Evolutionary conservation across 495 filamentous ascomycete genomes (phyloP).

Genomic region (Neurospora pannonica): DNA sequence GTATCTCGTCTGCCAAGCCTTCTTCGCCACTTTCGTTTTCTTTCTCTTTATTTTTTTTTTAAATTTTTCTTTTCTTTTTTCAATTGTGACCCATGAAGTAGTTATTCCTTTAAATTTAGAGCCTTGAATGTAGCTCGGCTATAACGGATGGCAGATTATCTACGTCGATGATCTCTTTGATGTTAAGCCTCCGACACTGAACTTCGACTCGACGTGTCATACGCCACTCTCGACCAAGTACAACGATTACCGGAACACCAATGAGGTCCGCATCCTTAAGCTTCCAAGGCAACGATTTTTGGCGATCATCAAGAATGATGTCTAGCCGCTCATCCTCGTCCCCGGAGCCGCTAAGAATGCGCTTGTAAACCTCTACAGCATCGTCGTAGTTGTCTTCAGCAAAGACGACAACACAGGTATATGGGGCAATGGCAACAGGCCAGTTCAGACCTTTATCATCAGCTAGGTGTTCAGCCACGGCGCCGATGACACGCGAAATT

Average conservation of each 20-base stretch:
- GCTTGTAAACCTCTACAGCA: slow-evolving; percentile 49
- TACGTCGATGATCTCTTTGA: slow-evolving; percentile 17
- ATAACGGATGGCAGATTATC: slow-evolving; percentile 16
- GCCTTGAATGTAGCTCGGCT: background rate
- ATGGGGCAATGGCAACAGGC: slow-evolving; percentile 81
- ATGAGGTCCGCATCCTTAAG: slow-evolving; percentile 80
- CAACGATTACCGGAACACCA: slow-evolving; percentile 74
- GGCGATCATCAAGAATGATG: slow-evolving; percentile 66
- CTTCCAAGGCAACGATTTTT: slow-evolving; percentile 66
- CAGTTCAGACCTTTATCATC: slow-evolving; percentile 76
- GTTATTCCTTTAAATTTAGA: background rate
- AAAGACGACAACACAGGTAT: slow-evolving; percentile 59
- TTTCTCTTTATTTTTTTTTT: too few species aligned
- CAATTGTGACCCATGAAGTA: background rate
- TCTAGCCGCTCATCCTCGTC: slow-evolving; percentile 27
- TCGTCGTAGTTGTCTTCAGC: slow-evolving; percentile 43
- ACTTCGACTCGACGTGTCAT: slow-evolving; percentile 57
- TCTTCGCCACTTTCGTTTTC: too few species aligned
- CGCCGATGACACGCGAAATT: slow-evolving; percentile 81
- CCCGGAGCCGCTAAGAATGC: slow-evolving; percentile 1
- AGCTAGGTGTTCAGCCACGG: slow-evolving; percentile 64
- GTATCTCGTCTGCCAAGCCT: too few species aligned
- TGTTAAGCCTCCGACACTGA: slow-evolving; percentile 53
- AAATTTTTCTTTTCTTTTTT: too few species aligned
- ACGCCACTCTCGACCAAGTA: slow-evolving; percentile 69